A percentile compares a stretch with the other conserved stretches of the same genome.
Conservation (phyloP, 805 yeast species). For the Naumovozyma baii region DNA sequence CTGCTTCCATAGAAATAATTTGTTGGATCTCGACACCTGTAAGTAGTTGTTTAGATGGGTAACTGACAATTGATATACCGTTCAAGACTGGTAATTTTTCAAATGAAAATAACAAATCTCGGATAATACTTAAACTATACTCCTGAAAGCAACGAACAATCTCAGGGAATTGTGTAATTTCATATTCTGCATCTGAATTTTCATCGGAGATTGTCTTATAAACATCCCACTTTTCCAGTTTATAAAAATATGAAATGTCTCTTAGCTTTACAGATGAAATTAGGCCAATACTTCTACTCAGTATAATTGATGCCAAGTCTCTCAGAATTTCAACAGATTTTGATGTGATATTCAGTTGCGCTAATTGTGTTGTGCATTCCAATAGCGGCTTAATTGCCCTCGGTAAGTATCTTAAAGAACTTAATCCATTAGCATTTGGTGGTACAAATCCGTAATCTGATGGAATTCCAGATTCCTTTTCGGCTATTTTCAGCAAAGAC, state of each 20-base stretch:
- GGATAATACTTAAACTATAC: slow-evolving; percentile 27
- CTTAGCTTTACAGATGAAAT: slow-evolving; percentile 43
- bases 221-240: slow-evolving; percentile 34
- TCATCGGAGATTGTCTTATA: slow-evolving; percentile 17
- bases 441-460: slow-evolving; percentile 49
- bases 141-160: slow-evolving; percentile 29
- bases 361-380: slow-evolving; percentile 35
- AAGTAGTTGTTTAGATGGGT: slow-evolving; percentile 30
- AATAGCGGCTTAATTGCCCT: slow-evolving; percentile 37
- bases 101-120: slow-evolving; percentile 28
- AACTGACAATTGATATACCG: slow-evolving; percentile 30
- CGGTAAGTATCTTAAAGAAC: slow-evolving; percentile 45
- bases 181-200: slow-evolving; percentile 15
- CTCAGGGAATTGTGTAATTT: slow-evolving; percentile 32
- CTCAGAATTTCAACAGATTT: slow-evolving; percentile 32
- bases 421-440: slow-evolving; percentile 51
- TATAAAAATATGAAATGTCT: slow-evolving; percentile 37
- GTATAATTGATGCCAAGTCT: slow-evolving; percentile 29
- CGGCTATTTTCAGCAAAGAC: not conserved
- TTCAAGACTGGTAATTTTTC: slow-evolving; percentile 30
- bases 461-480: slow-evolving; percentile 23
- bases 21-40: slow-evolving; percentile 35
- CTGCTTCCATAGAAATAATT: slow-evolving; percentile 37
- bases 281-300: slow-evolving; percentile 38
- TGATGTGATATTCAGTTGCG: slow-evolving; percentile 35